Evolutionary conservation across 306 rosid genomes (phyloP).

Genomic region (Acacia acuminata): DNA sequence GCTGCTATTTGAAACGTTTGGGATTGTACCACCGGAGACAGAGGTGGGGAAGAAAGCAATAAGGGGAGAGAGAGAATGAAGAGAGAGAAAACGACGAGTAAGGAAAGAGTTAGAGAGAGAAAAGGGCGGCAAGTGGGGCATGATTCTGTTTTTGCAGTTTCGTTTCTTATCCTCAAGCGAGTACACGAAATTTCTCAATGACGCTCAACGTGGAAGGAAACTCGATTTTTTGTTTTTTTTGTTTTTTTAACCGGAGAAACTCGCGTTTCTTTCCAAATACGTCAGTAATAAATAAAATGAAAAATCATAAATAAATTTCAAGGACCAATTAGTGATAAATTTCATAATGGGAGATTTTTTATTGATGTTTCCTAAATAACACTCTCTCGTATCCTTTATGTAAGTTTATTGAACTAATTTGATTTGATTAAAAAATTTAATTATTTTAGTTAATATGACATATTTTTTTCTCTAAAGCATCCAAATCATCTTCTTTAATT

Average conservation of each 20-base stretch:
- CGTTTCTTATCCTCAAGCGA: neutral
- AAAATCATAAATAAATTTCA: neutral
- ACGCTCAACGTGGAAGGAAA: neutral
- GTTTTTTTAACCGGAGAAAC: neutral
- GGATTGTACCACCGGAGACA: constrained; percentile 17
- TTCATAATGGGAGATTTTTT: no score
- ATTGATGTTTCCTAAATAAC: no score
- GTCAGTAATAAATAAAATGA: neutral
- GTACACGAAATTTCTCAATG: neutral
- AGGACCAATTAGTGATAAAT: no score
- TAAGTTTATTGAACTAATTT: no score
- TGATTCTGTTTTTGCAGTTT: neutral
- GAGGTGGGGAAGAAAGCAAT: neutral
- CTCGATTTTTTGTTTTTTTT: neutral
- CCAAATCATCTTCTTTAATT: no score
- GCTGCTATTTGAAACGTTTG: constrained; percentile 48
- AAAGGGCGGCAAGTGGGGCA: neutral
- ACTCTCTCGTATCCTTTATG: no score
- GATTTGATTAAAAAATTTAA: no score
- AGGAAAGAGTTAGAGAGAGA: neutral
- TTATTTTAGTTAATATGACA: no score
- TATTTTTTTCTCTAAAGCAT: no score
- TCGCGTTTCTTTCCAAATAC: neutral
- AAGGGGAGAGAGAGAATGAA: neutral
- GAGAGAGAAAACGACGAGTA: neutral